Conservation (phyloP, 305 asterid genomes). For the Fraxinus velutina region DNA sequence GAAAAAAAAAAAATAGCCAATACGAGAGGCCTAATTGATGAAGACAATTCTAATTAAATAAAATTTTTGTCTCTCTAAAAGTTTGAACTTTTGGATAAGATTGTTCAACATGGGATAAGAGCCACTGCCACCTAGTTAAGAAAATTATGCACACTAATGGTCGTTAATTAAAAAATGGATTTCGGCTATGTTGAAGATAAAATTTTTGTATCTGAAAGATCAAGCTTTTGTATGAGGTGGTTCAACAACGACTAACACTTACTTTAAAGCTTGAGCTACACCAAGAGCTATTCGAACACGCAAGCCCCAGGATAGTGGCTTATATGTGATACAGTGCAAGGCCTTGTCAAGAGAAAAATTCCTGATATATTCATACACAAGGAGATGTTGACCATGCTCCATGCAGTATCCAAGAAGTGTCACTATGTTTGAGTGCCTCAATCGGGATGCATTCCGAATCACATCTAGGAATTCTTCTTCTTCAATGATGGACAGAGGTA, state of each 20-base stretch:
- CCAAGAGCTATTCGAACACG: slow-evolving; percentile 78
- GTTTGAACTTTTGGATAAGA: neutral
- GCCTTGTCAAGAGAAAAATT: slow-evolving; percentile 65
- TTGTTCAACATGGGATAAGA: neutral
- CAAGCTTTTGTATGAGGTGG: neutral
- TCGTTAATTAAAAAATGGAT: neutral
- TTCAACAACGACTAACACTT: slow-evolving; percentile 23
- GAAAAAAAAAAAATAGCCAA: neutral
- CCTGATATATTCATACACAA: slow-evolving; percentile 67
- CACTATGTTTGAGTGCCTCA: slow-evolving; percentile 83
- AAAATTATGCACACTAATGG: neutral
- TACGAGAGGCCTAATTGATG: neutral
- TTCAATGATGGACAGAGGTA: slow-evolving; percentile 64
- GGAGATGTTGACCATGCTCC: slow-evolving; percentile 73
- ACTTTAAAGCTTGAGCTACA: slow-evolving; percentile 73
- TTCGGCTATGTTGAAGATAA: neutral
- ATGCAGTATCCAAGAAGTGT: slow-evolving; percentile 74
- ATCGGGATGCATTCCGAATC: slow-evolving; percentile 56
- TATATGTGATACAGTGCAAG: slow-evolving; percentile 43
- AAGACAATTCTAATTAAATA: neutral
- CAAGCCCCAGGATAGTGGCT: slow-evolving; percentile 60
- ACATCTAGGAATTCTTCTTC: slow-evolving; percentile 78
- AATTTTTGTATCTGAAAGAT: neutral
- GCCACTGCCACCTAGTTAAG: neutral
- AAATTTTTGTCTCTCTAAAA: neutral